These are phyloP conservation scores for Tanacetum coccineum DNA, from an alignment of 129 eudicot species.

Conservation along the genomic window DNA sequence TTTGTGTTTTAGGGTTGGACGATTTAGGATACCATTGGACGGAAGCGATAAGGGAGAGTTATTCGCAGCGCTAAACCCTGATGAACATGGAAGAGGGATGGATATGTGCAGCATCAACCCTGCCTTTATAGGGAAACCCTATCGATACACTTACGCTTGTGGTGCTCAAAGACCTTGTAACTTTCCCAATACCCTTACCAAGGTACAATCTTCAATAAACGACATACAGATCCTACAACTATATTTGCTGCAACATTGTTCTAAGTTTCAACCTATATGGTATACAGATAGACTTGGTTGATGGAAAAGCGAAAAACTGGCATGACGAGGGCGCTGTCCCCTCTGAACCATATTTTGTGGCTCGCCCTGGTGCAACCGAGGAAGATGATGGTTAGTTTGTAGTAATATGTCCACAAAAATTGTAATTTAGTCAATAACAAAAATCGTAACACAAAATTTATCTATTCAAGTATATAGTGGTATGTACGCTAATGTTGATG, in stretches of 20 bases:
- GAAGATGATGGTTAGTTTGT: constrained; percentile 84
- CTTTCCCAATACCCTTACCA: constrained; percentile 96
- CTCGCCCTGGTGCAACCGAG: constrained; percentile 84
- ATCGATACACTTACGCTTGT: constrained; percentile 93
- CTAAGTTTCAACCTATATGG: background rate
- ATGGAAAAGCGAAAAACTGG: constrained; percentile 87
- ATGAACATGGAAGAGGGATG: constrained; percentile 93
- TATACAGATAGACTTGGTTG: constrained; percentile 62
- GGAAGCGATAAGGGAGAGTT: constrained; percentile 77
- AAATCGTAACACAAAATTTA: background rate
- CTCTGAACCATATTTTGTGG: constrained; percentile 88
- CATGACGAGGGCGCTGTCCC: constrained; percentile 79
- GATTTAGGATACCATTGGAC: constrained; percentile 82
- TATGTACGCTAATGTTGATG: background rate
- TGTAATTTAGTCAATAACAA: background rate
- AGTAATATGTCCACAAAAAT: background rate
- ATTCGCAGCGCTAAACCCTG: constrained; percentile 81
- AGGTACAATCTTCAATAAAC: constrained; percentile 43
- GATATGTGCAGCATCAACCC: constrained; percentile 98
- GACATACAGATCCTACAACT: background rate
- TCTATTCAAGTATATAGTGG: background rate
- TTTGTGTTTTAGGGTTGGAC: constrained; percentile 57
- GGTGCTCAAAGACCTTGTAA: constrained; percentile 92
- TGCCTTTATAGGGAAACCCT: constrained; percentile 62
- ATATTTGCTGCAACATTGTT: background rate